Percentiles rank a stretch among this genome's conserved stretches.
phyloP scores from a whole-genome alignment of 148 eudicot species.

The Chenopodium formosanum region DNA sequence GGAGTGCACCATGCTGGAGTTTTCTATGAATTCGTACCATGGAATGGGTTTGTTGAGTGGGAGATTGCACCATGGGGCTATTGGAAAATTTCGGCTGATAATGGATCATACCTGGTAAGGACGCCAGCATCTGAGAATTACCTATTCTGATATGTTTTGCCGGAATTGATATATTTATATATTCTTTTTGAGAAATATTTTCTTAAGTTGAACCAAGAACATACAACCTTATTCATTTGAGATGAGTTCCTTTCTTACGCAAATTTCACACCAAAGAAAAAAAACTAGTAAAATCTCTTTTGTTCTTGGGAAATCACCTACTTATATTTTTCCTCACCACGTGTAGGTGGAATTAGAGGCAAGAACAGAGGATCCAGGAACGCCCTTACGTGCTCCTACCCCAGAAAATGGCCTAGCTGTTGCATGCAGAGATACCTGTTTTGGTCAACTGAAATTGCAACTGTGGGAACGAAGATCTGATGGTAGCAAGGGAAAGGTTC shows the following conservation, averaged over 20 bases:
- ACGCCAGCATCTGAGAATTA: not conserved
- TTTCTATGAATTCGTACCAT: constrained; percentile 88
- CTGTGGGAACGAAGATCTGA: constrained; percentile 64
- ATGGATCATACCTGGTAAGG: constrained; percentile 56
- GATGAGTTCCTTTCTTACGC: not conserved
- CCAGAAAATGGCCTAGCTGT: constrained; percentile 72
- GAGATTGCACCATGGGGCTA: constrained; percentile 77
- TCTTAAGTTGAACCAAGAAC: not conserved
- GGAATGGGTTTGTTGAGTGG: constrained; percentile 81
- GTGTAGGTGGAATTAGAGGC: constrained; percentile 76
- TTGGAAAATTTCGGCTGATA: constrained; percentile 73
- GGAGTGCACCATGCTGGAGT: constrained; percentile 76
- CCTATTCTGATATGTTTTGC: not conserved
- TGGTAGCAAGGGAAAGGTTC: constrained; percentile 81
- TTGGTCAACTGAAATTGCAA: constrained; percentile 52
- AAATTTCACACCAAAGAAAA: not conserved
- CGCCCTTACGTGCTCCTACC: constrained; percentile 89
- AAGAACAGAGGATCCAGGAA: constrained; percentile 67
- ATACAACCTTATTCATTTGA: not conserved
- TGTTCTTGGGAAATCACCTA: not conserved
- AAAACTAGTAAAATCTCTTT: not conserved
- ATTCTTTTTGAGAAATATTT: not conserved
- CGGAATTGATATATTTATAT: not conserved
- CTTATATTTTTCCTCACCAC: not conserved
- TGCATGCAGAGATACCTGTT: constrained; percentile 85